Conservation (phyloP, 1,284 basidiomycete genomes). For the Trametes sp. region DNA sequence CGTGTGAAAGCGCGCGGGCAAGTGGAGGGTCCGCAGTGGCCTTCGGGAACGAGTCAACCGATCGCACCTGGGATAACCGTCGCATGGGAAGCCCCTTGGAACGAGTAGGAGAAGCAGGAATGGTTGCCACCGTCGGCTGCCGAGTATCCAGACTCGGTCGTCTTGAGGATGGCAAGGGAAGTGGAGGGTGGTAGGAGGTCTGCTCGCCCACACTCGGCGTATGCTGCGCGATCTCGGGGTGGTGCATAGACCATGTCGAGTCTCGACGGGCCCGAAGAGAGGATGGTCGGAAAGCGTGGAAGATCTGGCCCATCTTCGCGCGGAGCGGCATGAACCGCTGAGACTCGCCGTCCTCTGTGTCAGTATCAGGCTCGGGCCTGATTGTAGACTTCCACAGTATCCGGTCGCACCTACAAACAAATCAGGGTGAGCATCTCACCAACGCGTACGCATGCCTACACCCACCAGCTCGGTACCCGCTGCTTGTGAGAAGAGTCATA, state of each 20-base stretch:
- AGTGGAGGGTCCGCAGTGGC: slow-evolving; percentile 12
- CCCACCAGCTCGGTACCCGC: slow-evolving; percentile 83
- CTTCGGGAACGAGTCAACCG: slow-evolving; percentile 25
- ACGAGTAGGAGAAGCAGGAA: slow-evolving; percentile 12
- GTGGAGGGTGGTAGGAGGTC: not conserved
- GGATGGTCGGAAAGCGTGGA: slow-evolving; percentile 63
- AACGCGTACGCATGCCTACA: slow-evolving; percentile 6
- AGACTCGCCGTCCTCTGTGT: slow-evolving; percentile 46
- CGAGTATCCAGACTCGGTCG: slow-evolving; percentile 13
- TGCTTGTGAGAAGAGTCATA: slow-evolving; percentile 83
- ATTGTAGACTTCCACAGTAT: slow-evolving; percentile 81
- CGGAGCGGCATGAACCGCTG: slow-evolving; percentile 43
- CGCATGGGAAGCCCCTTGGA: slow-evolving; percentile 3
- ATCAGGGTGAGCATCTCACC: slow-evolving; percentile 3
- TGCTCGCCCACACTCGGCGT: slow-evolving; percentile 4
- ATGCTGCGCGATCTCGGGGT: slow-evolving; percentile 25
- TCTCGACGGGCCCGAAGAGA: slow-evolving; percentile 51
- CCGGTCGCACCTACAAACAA: slow-evolving; percentile 72
- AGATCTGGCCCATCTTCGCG: slow-evolving; percentile 58
- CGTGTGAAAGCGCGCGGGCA: slow-evolving; percentile 21
- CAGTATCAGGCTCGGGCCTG: slow-evolving; percentile 50
- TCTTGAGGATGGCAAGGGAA: not conserved
- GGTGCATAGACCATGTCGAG: slow-evolving; percentile 39
- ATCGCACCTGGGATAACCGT: slow-evolving; percentile 19
- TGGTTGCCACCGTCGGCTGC: slow-evolving; percentile 2